A percentile compares a stretch with the other conserved stretches of the same genome.
These are phyloP conservation scores for Zelonia costaricensis DNA, from an alignment of 208 protist genomes.

Conservation along the genomic window DNA sequence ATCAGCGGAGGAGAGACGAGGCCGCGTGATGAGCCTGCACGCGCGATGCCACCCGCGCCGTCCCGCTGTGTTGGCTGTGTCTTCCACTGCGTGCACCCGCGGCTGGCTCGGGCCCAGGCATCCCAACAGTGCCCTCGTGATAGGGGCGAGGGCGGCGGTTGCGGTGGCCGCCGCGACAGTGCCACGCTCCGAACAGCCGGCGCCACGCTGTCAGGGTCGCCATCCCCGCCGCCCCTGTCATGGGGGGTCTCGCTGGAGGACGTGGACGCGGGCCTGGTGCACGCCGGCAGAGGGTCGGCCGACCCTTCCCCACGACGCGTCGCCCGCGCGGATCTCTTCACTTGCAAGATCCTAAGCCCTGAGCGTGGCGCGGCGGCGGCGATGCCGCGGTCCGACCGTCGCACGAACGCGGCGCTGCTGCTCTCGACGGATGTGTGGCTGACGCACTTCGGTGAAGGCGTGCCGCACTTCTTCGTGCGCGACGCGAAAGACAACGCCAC, in stretches of 20 bases:
- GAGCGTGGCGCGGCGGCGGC: not conserved
- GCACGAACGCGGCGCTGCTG: conserved; percentile 4
- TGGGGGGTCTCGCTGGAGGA: conserved; percentile 19
- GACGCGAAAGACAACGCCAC: not conserved
- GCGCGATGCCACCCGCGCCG: not conserved
- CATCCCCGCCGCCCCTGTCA: conserved; percentile 1
- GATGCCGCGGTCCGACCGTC: too few relatives aligned
- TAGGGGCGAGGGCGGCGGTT: too few relatives aligned
- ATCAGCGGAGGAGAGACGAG: too few relatives aligned
- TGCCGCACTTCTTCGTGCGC: conserved; percentile 2
- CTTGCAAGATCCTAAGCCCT: conserved; percentile 6
- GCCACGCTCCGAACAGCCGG: too few relatives aligned
- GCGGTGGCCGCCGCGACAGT: not conserved
- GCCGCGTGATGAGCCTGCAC: too few relatives aligned
- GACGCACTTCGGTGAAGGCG: conserved; percentile 2
- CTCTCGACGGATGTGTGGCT: conserved; percentile 19
- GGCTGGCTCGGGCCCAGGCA: not conserved
- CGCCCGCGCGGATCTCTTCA: conserved; percentile 16
- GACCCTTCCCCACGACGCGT: not conserved
- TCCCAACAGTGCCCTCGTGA: not conserved
- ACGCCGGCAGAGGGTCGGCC: not conserved
- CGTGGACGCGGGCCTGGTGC: conserved; percentile 10
- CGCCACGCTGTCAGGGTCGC: too few relatives aligned
- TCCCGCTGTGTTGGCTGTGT: conserved; percentile 4
- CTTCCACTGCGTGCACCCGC: conserved; percentile 20